Percentiles rank a stretch among this genome's conserved stretches.
phyloP scores from a whole-genome alignment of 108 stramenopile genomes.

The Conticribra guillardii region DNA sequence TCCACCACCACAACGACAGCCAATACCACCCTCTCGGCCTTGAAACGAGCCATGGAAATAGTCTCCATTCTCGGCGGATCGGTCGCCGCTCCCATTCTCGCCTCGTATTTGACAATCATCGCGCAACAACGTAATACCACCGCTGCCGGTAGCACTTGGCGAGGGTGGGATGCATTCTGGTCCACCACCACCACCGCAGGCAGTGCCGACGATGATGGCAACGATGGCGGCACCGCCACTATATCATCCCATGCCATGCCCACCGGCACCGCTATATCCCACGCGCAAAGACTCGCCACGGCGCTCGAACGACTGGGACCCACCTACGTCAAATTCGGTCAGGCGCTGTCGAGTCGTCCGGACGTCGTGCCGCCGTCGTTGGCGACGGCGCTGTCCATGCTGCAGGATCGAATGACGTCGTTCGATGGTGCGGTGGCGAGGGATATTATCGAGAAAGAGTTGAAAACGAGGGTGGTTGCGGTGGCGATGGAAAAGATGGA shows the following conservation, averaged over 20 bases:
- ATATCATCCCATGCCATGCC: background rate
- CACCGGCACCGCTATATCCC: constrained; percentile 5
- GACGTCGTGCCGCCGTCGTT: constrained; percentile 71
- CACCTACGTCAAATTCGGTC: constrained; percentile 83
- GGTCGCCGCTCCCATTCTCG: constrained; percentile 22
- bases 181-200: no score
- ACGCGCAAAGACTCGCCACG: constrained; percentile 58
- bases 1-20: no score
- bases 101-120: constrained; percentile 1
- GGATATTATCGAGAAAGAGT: constrained; percentile 55
- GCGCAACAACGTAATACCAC: no score
- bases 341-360: constrained; percentile 70
- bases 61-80: constrained; percentile 19
- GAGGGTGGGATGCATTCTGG: constrained; percentile 49
- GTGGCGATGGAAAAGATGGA: background rate
- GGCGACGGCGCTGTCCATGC: constrained; percentile 52
- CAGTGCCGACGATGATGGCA: no score
- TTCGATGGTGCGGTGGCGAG: constrained; percentile 61
- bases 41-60: constrained; percentile 37
- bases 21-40: no score
- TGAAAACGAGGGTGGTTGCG: constrained; percentile 8
- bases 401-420: constrained; percentile 80
- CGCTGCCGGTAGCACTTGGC: no score
- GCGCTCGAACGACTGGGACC: constrained; percentile 71
- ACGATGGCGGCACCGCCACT: background rate